Evolutionary conservation across 495 filamentous ascomycete species (phyloP).

Genomic region (Penicillium paxilli): DNA sequence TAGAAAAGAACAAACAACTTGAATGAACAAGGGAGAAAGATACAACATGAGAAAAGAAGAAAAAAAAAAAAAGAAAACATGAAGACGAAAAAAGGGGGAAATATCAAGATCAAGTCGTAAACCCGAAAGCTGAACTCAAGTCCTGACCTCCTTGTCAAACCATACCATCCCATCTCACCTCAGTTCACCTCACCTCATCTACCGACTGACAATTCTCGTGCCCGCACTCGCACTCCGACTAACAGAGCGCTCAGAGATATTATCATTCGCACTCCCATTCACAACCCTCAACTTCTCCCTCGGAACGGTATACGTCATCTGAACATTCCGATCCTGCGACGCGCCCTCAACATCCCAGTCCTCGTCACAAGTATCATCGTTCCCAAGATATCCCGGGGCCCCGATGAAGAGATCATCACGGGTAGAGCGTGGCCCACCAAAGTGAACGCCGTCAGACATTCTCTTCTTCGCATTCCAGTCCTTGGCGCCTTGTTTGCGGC

Average conservation of each 20-base stretch:
- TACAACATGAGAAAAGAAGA: not conserved
- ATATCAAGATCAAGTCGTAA: not conserved
- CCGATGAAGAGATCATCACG: constrained; percentile 35
- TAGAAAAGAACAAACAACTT: not conserved
- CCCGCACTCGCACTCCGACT: constrained; percentile 22
- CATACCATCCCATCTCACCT: too few relatives aligned
- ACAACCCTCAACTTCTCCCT: constrained; percentile 82
- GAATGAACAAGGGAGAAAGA: not conserved
- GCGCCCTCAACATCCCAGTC: constrained; percentile 92
- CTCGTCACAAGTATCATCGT: constrained; percentile 34
- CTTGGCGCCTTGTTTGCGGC: constrained; percentile 56
- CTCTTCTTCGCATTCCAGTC: constrained; percentile 54
- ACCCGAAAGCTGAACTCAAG: not conserved
- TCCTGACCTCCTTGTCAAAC: too few relatives aligned
- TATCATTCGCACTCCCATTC: constrained; percentile 55
- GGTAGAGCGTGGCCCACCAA: constrained; percentile 15
- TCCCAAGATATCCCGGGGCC: constrained; percentile 29
- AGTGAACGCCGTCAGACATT: constrained; percentile 19
- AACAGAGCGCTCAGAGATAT: constrained; percentile 30
- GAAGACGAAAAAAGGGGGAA: not conserved
- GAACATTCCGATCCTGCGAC: constrained; percentile 76
- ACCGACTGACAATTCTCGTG: constrained; percentile 10
- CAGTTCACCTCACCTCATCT: not conserved
- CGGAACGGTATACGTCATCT: constrained; percentile 93
- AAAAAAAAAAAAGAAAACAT: not conserved